Conservation (phyloP, 176 grass and related monocot genomes). For the Chloris gayana region DNA sequence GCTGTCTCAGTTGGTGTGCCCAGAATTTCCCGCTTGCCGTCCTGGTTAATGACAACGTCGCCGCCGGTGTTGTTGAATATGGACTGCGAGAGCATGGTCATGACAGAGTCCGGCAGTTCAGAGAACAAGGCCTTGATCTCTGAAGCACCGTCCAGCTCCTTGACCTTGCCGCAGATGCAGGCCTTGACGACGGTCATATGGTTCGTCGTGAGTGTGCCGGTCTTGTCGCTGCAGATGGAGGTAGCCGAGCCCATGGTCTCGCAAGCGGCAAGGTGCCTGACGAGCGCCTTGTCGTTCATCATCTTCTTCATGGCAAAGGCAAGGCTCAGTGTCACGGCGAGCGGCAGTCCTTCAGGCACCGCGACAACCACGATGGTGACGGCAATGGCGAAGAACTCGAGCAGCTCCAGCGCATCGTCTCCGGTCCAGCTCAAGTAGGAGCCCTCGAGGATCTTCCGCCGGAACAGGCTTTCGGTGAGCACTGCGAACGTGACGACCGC, state of each 20-base stretch:
- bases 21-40: slow-evolving; percentile 77
- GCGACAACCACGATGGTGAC: slow-evolving; percentile 93
- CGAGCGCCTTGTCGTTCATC: slow-evolving; percentile 98
- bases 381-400: slow-evolving; percentile 94
- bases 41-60: slow-evolving; percentile 76
- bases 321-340: slow-evolving; percentile 92
- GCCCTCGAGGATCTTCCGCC: slow-evolving; percentile 64
- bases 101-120: slow-evolving; percentile 56
- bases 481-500: slow-evolving; percentile 92
- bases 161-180: slow-evolving; percentile 77
- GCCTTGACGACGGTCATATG: slow-evolving; percentile 96
- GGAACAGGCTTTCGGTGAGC: slow-evolving; percentile 67
- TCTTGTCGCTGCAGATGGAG: slow-evolving; percentile 96
- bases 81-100: slow-evolving; percentile 66
- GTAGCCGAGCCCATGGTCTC: slow-evolving; percentile 96
- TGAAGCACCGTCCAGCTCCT: slow-evolving; percentile 56
- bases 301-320: slow-evolving; percentile 99
- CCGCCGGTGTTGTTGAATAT: slow-evolving; percentile 94
- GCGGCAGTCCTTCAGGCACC: slow-evolving; percentile 87
- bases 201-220: slow-evolving; percentile 89
- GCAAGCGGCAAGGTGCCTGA: slow-evolving; percentile 87
- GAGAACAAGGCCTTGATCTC: slow-evolving; percentile 53
- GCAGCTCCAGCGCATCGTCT: slow-evolving; percentile 79
- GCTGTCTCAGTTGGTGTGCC: slow-evolving; percentile 93
- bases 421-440: slow-evolving; percentile 76